Conservation (phyloP, 345 rosid genomes). For the Brassica napus region DNA sequence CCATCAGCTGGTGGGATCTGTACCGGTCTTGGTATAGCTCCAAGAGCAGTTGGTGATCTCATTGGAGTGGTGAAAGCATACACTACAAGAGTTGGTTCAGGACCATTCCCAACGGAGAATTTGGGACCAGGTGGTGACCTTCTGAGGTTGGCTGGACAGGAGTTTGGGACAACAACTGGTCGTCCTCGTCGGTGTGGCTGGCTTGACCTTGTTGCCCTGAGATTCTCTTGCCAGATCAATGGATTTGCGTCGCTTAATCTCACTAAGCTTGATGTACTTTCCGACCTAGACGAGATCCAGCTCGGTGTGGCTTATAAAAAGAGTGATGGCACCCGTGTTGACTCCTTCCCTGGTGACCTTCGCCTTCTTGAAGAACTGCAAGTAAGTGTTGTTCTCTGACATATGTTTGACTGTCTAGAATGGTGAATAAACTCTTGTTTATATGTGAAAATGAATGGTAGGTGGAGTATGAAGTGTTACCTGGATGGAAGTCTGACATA, state of each 20-base stretch:
- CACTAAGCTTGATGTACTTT: constrained; percentile 92
- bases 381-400: constrained; percentile 44
- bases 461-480: constrained; percentile 92
- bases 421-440: neutral
- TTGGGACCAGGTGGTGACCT: constrained; percentile 86
- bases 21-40: constrained; percentile 94
- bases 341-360: constrained; percentile 90
- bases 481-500: constrained; percentile 88
- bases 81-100: constrained; percentile 96
- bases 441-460: constrained; percentile 31
- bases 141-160: constrained; percentile 89
- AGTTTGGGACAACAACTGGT: constrained; percentile 96
- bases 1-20: constrained; percentile 99
- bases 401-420: neutral
- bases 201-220: constrained; percentile 95
- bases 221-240: constrained; percentile 80
- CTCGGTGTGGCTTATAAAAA: constrained; percentile 75
- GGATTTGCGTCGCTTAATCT: constrained; percentile 92
- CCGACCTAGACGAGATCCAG: constrained; percentile 79
- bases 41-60: constrained; percentile 85
- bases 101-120: constrained; percentile 96
- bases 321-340: constrained; percentile 68
- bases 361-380: constrained; percentile 73
- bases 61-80: constrained; percentile 98
- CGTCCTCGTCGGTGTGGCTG: constrained; percentile 99